Percentiles rank a stretch among this genome's conserved stretches.
These are phyloP conservation scores for Apiotrichum gracile DNA, from an alignment of 1,284 basidiomycete species.

Conservation along the genomic window DNA sequence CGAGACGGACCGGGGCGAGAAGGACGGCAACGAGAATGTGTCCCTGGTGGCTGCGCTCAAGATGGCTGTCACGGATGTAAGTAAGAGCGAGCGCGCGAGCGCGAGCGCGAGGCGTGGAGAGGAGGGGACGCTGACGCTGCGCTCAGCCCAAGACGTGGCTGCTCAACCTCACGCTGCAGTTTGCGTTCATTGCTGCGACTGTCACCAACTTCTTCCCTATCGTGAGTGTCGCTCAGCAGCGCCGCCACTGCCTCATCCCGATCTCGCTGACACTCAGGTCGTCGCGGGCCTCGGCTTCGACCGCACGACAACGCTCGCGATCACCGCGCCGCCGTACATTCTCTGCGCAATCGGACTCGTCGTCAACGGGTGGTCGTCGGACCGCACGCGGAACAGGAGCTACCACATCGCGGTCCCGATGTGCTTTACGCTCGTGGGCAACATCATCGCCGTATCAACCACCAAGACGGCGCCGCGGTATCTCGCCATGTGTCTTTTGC, in stretches of 20 bases:
- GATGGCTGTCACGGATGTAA: conserved; percentile 26
- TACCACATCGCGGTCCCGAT: conserved; percentile 20
- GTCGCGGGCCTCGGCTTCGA: conserved; percentile 34
- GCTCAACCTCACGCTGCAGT: conserved; percentile 1
- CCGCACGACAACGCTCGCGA: conserved; percentile 37
- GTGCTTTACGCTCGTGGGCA: conserved; percentile 18
- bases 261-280: neutral
- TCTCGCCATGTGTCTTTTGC: conserved; percentile 37
- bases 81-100: neutral
- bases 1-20: conserved; percentile 30
- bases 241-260: too few relatives aligned
- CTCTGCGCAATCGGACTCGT: conserved; percentile 23
- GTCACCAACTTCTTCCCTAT: conserved; percentile 40
- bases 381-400: conserved; percentile 33
- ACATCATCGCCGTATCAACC: conserved; percentile 31
- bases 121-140: conserved; percentile 11
- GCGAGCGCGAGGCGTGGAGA: too few relatives aligned
- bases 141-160: conserved; percentile 9
- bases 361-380: conserved; percentile 38
- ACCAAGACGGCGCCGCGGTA: conserved; percentile 31
- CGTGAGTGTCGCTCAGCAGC: conserved; percentile 16
- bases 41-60: conserved; percentile 22
- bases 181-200: conserved; percentile 2
- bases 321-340: conserved; percentile 45
- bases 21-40: conserved; percentile 29